A percentile compares a stretch with the other conserved stretches of the same genome.
These are phyloP conservation scores for Stereocaulon alpinum DNA, from an alignment of 495 filamentous ascomycete species.

Conservation along the genomic window DNA sequence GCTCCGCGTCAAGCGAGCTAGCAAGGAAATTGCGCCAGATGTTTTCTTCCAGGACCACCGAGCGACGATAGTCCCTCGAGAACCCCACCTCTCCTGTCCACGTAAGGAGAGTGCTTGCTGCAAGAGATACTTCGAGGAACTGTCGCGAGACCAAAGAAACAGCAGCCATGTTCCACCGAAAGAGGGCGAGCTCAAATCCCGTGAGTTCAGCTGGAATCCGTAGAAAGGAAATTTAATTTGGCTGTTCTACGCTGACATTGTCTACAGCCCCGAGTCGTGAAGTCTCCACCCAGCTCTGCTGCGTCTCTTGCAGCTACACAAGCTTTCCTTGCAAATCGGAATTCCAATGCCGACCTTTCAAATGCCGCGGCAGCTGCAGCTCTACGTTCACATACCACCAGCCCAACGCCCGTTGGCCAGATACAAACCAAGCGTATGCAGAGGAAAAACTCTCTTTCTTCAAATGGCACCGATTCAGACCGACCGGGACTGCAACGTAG, in stretches of 20 bases:
- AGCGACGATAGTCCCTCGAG: conserved; percentile 12
- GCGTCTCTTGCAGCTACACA: conserved; percentile 66
- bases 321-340: conserved; percentile 62
- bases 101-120: neutral
- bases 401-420: conserved; percentile 66
- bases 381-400: conserved; percentile 61
- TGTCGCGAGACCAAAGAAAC: neutral
- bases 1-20: neutral
- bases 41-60: conserved; percentile 4
- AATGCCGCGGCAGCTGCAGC: conserved; percentile 78
- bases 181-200: conserved; percentile 45
- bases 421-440: conserved; percentile 82
- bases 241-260: conserved; percentile 22
- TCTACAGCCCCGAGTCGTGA: conserved; percentile 45
- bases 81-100: neutral
- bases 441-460: conserved; percentile 59
- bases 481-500: conserved; percentile 46
- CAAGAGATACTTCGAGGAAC: neutral
- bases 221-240: neutral
- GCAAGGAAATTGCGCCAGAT: conserved; percentile 14
- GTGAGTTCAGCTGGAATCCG: conserved; percentile 28
- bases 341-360: conserved; percentile 57
- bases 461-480: conserved; percentile 41
- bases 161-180: conserved; percentile 42
- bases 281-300: conserved; percentile 52